These are phyloP conservation scores for Monosporascus cannonballus DNA, from an alignment of 2,329 filamentous ascomycete genomes.

Conservation along the genomic window DNA sequence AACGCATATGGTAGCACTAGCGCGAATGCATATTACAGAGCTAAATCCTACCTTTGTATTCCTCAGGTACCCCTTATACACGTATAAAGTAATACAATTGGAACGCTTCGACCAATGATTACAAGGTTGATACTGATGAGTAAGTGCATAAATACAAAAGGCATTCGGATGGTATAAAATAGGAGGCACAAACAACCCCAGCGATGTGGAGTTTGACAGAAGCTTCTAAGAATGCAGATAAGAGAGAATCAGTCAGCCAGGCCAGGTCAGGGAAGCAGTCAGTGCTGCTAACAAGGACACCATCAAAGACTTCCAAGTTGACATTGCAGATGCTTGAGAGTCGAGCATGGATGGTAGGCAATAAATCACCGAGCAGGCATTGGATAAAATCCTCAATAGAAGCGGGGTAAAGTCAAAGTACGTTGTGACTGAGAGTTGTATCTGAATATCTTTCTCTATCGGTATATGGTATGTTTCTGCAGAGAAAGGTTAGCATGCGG, in stretches of 20 bases:
- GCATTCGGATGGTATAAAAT: no score
- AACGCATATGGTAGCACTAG: neutral
- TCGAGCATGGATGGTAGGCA: neutral
- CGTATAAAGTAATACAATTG: no score
- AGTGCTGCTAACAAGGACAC: neutral
- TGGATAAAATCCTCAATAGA: neutral
- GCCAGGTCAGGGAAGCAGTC: neutral
- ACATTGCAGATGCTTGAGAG: neutral
- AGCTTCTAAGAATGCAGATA: neutral
- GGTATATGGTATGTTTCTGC: neutral
- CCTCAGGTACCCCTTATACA: no score
- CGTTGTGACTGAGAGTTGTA: neutral
- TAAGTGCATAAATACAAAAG: no score
- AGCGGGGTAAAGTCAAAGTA: neutral
- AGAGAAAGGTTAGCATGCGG: neutral
- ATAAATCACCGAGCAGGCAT: neutral
- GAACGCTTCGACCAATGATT: no score
- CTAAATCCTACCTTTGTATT: no score
- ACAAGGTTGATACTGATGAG: no score
- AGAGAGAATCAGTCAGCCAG: neutral
- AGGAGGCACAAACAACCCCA: no score
- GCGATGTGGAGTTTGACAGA: neutral
- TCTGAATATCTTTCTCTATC: neutral
- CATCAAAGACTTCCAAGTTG: neutral
- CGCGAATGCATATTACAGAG: no score